Conservation (phyloP, 164 flowering plant genomes). For the Stephania cephalantha region DNA sequence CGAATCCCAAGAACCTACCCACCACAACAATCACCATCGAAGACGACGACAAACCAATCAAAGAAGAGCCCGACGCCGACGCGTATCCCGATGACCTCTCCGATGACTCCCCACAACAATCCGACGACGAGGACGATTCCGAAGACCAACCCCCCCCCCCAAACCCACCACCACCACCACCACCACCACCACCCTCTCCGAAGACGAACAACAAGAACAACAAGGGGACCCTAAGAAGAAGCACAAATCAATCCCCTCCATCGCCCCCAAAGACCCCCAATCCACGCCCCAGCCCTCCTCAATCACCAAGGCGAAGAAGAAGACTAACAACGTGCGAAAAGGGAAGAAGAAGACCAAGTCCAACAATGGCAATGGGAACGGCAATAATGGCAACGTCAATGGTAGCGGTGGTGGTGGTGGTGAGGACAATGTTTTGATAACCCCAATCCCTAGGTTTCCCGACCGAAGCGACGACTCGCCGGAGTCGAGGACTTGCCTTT, state of each 20-base stretch:
- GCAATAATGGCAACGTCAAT: too few species aligned
- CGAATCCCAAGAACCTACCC: neutral
- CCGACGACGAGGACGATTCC: constrained; percentile 3
- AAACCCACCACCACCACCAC: constrained; percentile 17
- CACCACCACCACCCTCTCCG: constrained; percentile 11
- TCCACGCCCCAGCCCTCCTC: neutral
- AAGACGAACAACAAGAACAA: constrained; percentile 25
- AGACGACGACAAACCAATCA: neutral
- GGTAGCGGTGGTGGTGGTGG: neutral
- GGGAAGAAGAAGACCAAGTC: constrained; percentile 64
- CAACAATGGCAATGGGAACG: constrained; percentile 13
- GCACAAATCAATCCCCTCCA: constrained; percentile 34
- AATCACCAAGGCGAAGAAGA: constrained; percentile 34
- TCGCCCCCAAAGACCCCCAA: constrained; percentile 9
- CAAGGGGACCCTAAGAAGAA: constrained; percentile 49
- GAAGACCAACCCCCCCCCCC: constrained; percentile 19
- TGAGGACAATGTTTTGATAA: constrained; percentile 52
- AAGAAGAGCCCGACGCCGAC: constrained; percentile 16
- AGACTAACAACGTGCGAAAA: constrained; percentile 55
- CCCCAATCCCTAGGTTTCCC: constrained; percentile 65
- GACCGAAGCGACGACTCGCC: constrained; percentile 69
- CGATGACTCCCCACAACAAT: constrained; percentile 28
- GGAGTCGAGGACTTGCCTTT: constrained; percentile 59
- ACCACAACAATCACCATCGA: too few species aligned
- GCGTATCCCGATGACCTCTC: constrained; percentile 32